Base-by-base conservation (phyloP, 371 early-diverging fungal species). In the Synchytrium microbalum region DNA sequence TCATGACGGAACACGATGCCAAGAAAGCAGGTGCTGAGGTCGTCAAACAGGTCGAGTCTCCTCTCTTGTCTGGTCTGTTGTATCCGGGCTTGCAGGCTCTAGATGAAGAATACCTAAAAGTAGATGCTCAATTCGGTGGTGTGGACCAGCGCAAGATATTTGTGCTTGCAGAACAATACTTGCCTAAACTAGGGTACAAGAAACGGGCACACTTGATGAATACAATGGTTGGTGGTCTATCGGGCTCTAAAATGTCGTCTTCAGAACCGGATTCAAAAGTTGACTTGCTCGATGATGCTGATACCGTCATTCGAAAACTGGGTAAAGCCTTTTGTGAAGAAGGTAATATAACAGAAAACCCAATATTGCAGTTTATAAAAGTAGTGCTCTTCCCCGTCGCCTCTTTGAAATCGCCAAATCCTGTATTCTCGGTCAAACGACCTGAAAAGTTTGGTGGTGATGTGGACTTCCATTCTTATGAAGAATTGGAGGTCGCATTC, bases 131-230 rank as follows among this genome's bases (percentile, higher is more conserved):
- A 80, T 99, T 99, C 78, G 99, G 99, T 58, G 99, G 99, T 66
- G 91, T 96, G 13, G 99, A 99, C 77, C 99, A 99, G 82, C 90
- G 99, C 75, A 99, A 99, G 88, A 99, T 99, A 72, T 99, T 99
- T 73, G 90, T 91, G 1, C 88, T 93, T 78, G 99, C 99, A 46
- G 95, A 93, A 75, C 95, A 96, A 77, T 93, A 92, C 82, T 72
- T 99, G 70, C 99, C 99, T 28, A 78, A 80, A 51, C 78, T 99
- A 31, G 99, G 99, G 51, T 99, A 97, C 84, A 88, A 91, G 77
- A 99, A 99, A 82, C 90, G 99, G 60, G 82, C 92, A 24, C 99
- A 99, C 72, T 81, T 99, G 70, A 99, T 99, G 99, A 99, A 99
- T 82, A 84, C 88, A n/a, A 99, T 99, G 99, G 92, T 99, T 0